Base-by-base conservation (phyloP, 2,329 filamentous ascomycete species). In the Graphiopsis chlorocephala region DNA sequence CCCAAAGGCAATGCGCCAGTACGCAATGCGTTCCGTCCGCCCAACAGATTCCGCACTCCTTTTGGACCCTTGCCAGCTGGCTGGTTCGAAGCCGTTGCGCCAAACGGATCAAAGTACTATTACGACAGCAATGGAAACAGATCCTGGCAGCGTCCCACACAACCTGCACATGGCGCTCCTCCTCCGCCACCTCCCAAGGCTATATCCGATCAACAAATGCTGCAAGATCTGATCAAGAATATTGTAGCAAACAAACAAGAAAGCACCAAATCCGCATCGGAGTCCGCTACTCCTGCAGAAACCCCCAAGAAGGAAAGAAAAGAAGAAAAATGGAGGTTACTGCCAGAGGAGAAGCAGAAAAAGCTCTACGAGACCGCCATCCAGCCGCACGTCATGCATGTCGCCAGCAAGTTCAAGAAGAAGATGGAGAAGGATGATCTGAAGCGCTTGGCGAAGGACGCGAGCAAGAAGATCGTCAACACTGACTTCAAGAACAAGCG, bases 331-430 rank as follows among this genome's bases (percentile, higher is more conserved):
- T 93, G 90, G 90, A 84, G 86, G 63, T 84, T 83, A 65, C 76
- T 89, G 33, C 82, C 89, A 1, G 76, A 88, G 70, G 93, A 97
- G 69, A 97, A 97, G 79, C 92, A 95, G 78, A 96, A 93, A 86
- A 97, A 92, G 80, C 84, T 97, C 2, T 98, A 97, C 72, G 93
- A 97, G 77, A 93, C 93, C 74, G 96, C 93, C 60, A 83, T 97
- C 7, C 91, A 90, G 73, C 92, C 92, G 6, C 88, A 92, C 64
- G 89, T 98, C 70, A 94, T 93, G 76, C 85, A 92, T 68, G 89
- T 97, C 1, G 86, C 94, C 73, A 90, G 94, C 77, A 95, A 92
- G 72, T 98, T 93, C 77, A 90, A 89, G 68, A 85, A 93, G 72
- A 93, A 92, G 78, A 86, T 98, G 25, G 91, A 92, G 4, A 93